Evolutionary conservation across 2,329 filamentous ascomycete species (phyloP), one percentile per base, ranked within the genome.

Genomic region (Scleromitrula shiraiana): DNA sequence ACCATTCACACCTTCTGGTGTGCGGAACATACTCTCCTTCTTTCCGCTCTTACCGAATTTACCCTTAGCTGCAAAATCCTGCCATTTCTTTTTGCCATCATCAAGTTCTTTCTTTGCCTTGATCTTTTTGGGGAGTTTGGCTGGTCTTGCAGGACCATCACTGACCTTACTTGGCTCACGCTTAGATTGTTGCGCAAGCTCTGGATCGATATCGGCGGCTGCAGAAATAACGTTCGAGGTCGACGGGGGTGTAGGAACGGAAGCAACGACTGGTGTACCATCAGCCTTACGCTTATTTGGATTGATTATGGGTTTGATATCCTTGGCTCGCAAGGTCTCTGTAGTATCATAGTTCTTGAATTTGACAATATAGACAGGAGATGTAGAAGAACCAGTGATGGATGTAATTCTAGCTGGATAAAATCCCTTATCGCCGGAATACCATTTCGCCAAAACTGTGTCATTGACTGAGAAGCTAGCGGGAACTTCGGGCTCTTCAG

Each of bases 11-110:
- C 88, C 83, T 26, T 95, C 89, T 0, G 89, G 88, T 2, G 90
- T 96, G 39, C 90, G 82, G 66, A 96, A 96, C 90, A 96, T 96
- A 74, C 88, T 95, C 41, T 95, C 88, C 69, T 95, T 95, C 71
- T 91, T 91, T 20, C 65, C 66, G 35, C 69, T 56, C 65, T 83
- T 84, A 55, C 73, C 78, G 55, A 80, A 72, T 63, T 88, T 90
- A 39, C 75, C 77, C 66, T 94, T 95, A 62, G 76, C 74, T 56
- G 82, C 85, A 67, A 95, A 98, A 55, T 94, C 87, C 64, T 96
- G 85, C 93, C 93, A 98, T 64, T 93, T 95, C 62, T 71, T 86
- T 73, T 95, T 95, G 62, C 85, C 84, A 54, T 82, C 86, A 70
- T 97, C 91, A 20, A 97, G 76, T 64, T 94, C 88, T 66, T 90